A percentile compares a stretch with the other conserved stretches of the same genome.
These are phyloP conservation scores for Agrocybe pediades DNA, from an alignment of 768 basidiomycete genomes.

Conservation along the genomic window DNA sequence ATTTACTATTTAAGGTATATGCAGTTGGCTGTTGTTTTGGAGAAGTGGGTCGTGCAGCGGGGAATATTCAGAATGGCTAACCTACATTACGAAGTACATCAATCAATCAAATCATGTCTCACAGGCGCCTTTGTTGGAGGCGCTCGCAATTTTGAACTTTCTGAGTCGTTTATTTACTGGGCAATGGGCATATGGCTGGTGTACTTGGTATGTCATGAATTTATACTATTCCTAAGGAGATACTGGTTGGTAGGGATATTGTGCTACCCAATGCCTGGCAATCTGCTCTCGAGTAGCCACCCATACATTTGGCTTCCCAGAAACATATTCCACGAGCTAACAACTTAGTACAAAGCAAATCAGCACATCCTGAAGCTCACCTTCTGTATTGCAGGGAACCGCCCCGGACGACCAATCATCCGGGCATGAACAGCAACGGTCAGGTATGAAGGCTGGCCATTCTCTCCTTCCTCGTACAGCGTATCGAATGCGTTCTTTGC, in stretches of 20 bases:
- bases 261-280: slow-evolving; percentile 14
- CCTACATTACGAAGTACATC: too few species aligned
- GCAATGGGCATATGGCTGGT: too few species aligned
- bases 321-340: slow-evolving; percentile 14
- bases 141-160: too few species aligned
- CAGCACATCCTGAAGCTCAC: background rate
- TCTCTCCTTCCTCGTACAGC: slow-evolving; percentile 15
- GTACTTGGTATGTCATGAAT: too few species aligned
- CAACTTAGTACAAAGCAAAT: background rate
- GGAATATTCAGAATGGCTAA: too few species aligned
- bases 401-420: slow-evolving; percentile 14
- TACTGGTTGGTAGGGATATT: slow-evolving; percentile 15
- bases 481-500: slow-evolving; percentile 16
- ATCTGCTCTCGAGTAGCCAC: slow-evolving; percentile 17
- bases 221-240: too few species aligned
- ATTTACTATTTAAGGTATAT: too few species aligned
- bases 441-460: slow-evolving; percentile 13
- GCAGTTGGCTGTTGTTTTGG: too few species aligned
- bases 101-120: too few species aligned
- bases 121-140: too few species aligned
- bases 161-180: too few species aligned
- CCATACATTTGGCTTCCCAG: slow-evolving; percentile 11
- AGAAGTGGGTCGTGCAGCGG: too few species aligned
- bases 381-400: slow-evolving; percentile 15
- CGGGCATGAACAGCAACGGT: slow-evolving; percentile 18